Conservation (phyloP, 2,329 filamentous ascomycete species). For the Leptographium wingfieldii region DNA sequence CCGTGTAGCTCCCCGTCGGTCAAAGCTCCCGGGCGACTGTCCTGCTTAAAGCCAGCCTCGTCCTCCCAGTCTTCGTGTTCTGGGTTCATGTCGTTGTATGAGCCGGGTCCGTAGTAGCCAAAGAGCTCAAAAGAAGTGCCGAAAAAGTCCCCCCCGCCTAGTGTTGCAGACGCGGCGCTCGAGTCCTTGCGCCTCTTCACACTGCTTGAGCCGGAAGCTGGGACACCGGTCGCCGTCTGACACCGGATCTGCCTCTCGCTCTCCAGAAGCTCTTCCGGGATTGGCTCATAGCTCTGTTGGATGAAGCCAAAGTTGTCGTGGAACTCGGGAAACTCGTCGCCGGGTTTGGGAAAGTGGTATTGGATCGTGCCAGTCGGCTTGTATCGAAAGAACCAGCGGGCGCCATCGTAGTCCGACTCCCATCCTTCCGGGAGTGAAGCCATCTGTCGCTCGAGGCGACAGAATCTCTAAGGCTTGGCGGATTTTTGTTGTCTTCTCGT, state of each 20-base stretch:
- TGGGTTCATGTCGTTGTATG: slow-evolving; percentile 32
- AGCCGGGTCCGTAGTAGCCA: slow-evolving; percentile 37
- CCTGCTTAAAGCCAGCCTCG: background rate
- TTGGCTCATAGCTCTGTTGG: slow-evolving; percentile 21
- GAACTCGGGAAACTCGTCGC: slow-evolving; percentile 46
- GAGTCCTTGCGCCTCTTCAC: background rate
- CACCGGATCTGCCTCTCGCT: slow-evolving; percentile 35
- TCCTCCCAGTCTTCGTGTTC: slow-evolving; percentile 24
- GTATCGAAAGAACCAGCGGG: slow-evolving; percentile 45
- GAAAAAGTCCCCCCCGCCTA: slow-evolving; percentile 15
- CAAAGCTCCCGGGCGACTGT: background rate
- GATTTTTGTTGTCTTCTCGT: background rate
- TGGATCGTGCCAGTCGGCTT: slow-evolving; percentile 40
- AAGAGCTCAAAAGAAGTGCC: slow-evolving; percentile 34
- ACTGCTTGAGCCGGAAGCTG: background rate
- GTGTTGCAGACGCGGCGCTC: slow-evolving; percentile 20
- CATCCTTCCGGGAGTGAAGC: slow-evolving; percentile 37
- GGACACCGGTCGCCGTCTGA: slow-evolving; percentile 1
- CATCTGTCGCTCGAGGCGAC: slow-evolving; percentile 17
- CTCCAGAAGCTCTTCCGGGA: slow-evolving; percentile 40
- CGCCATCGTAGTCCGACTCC: slow-evolving; percentile 46
- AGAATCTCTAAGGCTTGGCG: background rate
- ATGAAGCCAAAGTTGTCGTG: slow-evolving; percentile 22
- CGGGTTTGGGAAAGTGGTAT: slow-evolving; percentile 42
- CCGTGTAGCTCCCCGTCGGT: background rate